Conservation (phyloP, 495 filamentous ascomycete species). For the Neohortaea acidophila region DNA sequence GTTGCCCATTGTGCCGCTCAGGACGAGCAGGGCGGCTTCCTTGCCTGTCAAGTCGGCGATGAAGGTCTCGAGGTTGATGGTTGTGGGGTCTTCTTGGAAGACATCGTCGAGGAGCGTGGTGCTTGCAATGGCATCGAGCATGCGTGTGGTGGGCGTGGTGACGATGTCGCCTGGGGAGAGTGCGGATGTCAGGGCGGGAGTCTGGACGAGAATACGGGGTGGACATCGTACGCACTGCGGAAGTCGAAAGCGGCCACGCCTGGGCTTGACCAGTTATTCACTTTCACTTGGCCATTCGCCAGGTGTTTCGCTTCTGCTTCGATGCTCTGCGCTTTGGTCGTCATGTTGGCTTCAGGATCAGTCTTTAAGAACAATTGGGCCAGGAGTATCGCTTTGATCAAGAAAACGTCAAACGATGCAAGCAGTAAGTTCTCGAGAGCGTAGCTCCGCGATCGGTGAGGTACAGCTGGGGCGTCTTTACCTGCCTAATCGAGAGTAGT, state of each 20-base stretch:
- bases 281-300: constrained; percentile 8
- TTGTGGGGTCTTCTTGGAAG: constrained; percentile 67
- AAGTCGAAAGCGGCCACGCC: constrained; percentile 53
- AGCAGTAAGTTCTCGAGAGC: too few relatives aligned
- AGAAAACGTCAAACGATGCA: too few relatives aligned
- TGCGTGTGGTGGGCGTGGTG: constrained; percentile 69
- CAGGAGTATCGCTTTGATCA: too few relatives aligned
- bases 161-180: constrained; percentile 75
- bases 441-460: too few relatives aligned
- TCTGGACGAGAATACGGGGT: background rate
- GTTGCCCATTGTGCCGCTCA: constrained; percentile 88
- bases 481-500: too few relatives aligned
- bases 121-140: constrained; percentile 51
- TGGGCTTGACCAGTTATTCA: constrained; percentile 41
- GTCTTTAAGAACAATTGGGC: too few relatives aligned
- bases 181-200: background rate
- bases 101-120: constrained; percentile 58
- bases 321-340: constrained; percentile 5
- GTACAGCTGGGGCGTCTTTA: too few relatives aligned
- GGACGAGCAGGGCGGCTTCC: constrained; percentile 57
- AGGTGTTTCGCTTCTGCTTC: constrained; percentile 10
- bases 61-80: constrained; percentile 49
- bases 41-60: constrained; percentile 57
- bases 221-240: constrained; percentile 23
- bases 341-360: too few relatives aligned